phyloP scores from a whole-genome alignment of 371 early-diverging fungal genomes.

The Saksenaea vasiformis region DNA sequence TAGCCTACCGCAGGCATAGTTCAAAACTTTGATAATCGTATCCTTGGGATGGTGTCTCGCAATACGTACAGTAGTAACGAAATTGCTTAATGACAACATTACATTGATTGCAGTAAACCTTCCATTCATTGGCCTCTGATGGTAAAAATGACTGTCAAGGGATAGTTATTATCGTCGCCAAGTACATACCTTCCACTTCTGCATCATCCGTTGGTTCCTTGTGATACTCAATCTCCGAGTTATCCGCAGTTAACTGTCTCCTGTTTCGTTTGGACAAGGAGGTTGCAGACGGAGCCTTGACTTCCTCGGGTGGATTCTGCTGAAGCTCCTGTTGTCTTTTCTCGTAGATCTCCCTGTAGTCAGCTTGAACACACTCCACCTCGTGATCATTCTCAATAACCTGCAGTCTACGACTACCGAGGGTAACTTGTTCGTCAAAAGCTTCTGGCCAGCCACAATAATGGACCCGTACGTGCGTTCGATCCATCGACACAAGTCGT shows the following conservation, averaged over 20 bases:
- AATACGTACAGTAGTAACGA: conserved; percentile 83
- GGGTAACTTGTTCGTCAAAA: conserved; percentile 63
- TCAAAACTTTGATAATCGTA: conserved; percentile 70
- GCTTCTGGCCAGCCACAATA: conserved; percentile 62
- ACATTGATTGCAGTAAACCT: conserved; percentile 67
- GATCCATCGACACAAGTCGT: conserved; percentile 46
- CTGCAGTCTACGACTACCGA: conserved; percentile 57
- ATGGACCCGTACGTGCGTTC: conserved; percentile 53
- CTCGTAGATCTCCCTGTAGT: conserved; percentile 52
- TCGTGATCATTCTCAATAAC: conserved; percentile 41
- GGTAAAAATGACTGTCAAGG: not conserved
- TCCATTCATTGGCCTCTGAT: conserved; percentile 48
- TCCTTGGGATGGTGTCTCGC: conserved; percentile 72
- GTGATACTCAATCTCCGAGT: conserved; percentile 26
- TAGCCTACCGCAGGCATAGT: conserved; percentile 58
- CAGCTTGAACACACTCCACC: conserved; percentile 38
- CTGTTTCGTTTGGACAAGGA: conserved; percentile 2
- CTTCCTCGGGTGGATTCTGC: conserved; percentile 24
- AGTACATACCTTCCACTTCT: conserved; percentile 21
- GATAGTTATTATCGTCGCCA: not conserved
- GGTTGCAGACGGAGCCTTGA: conserved; percentile 15
- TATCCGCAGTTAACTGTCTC: conserved; percentile 14
- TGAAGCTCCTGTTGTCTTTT: conserved; percentile 42
- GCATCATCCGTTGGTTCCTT: conserved; percentile 25
- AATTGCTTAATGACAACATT: conserved; percentile 58